Base-by-base conservation (phyloP, 164 flowering plant species). In the Amborella trichopoda region DNA sequence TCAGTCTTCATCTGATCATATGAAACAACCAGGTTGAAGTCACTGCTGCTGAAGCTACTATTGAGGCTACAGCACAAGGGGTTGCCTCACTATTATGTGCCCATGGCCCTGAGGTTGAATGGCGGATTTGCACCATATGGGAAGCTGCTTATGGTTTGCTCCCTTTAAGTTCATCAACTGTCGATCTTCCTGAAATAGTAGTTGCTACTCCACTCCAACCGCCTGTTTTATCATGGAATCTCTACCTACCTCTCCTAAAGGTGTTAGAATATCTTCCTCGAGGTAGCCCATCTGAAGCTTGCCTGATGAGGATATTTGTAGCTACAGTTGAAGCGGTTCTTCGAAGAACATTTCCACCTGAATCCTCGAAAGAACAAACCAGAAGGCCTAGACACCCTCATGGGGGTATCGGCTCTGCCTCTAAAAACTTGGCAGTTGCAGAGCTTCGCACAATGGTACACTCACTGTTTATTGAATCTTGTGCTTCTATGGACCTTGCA, bases 361-460 rank as follows among this genome's bases (percentile, higher is more conserved):
- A 75, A 58, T 55, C 80, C 23, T 67, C 74, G 6, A 62, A 59
- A 58, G 88, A 80, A 55, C 65, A 69, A 40, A 63, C 44, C 44
- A 70, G 79, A 52, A 80, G 69, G 62, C 54, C 75, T 23, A 69
- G 76, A 55, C 72, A 73, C 42, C 14, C 6, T 22, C 59, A 54
- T 44, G 64, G 53, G 40, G 70, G 71, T 44, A 36, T 68, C 18
- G 79, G 84, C 5, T 72, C 88, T 43, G 63, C 85, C 53, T 77
- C 95, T 23, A 86, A 90, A 65, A 86, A 80, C 56, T 81, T 90
- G 53, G 86, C 91, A 34, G 91, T 83, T 46, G 95, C 98, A 28
- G 98, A 90, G 62, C 89, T 90, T 49, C 94, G 95, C n/a, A 75
- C 91, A 6, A 90, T 90, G 95, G 84, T 90, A 41, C 98, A 90